Evolutionary conservation across 257 asterid species (phyloP).

Genomic region (Solanum stenotomum): DNA sequence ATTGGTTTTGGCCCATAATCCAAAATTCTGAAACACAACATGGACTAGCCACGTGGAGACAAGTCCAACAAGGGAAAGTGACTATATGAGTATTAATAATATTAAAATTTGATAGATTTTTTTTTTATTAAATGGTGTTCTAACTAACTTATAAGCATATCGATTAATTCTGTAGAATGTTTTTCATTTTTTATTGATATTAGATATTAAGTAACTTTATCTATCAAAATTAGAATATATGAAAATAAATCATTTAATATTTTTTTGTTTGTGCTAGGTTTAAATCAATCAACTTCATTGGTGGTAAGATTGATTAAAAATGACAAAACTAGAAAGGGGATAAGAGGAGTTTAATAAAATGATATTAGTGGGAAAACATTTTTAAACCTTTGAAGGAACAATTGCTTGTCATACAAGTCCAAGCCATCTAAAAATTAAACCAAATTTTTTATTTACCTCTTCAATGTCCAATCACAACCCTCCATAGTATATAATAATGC

Average conservation of each 20-base stretch:
- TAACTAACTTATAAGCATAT: no score
- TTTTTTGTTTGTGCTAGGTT: no score
- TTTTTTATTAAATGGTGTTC: no score
- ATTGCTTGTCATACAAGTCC: not conserved
- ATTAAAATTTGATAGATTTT: no score
- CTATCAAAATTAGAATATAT: accelerated
- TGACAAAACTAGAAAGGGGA: not conserved
- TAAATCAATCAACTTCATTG: not conserved
- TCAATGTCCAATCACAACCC: not conserved
- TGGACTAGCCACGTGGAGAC: not conserved
- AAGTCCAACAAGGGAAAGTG: not conserved
- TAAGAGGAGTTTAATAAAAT: not conserved
- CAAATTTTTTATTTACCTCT: not conserved
- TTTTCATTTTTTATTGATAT: accelerated
- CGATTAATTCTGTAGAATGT: accelerated
- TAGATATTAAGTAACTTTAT: no score
- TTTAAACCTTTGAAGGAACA: not conserved
- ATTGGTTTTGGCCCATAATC: not conserved
- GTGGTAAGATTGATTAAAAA: not conserved
- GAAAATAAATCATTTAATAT: not conserved
- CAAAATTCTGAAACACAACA: not conserved
- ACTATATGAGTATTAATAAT: not conserved
- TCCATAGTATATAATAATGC: not conserved
- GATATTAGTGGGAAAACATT: not conserved
- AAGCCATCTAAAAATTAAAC: not conserved